Percentiles rank a stretch among this genome's conserved stretches.
Evolutionary conservation across 2,329 filamentous ascomycete genomes (phyloP).

Genomic region (Apiospora malaysiana): DNA sequence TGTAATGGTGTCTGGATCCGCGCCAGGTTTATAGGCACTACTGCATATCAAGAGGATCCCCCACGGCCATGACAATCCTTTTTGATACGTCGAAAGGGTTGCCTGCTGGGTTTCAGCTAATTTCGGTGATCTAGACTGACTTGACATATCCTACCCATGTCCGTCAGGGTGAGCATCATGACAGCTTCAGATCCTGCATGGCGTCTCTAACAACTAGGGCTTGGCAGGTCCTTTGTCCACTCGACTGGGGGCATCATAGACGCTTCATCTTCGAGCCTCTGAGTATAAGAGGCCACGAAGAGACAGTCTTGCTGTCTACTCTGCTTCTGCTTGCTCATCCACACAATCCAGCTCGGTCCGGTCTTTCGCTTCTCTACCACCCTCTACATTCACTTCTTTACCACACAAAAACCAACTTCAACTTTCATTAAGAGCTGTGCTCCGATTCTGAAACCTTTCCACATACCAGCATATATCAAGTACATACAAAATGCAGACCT

Average conservation of each 20-base stretch:
- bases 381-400: conserved; percentile 16
- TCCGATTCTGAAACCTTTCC: not conserved
- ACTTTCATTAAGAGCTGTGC: conserved; percentile 18
- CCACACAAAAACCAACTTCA: not conserved
- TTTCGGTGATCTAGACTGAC: conserved; percentile 4
- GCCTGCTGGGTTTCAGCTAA: not conserved
- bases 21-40: not conserved
- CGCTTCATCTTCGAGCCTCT: not conserved
- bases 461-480: not conserved
- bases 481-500: conserved; percentile 22
- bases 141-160: not conserved
- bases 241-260: not conserved
- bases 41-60: not conserved
- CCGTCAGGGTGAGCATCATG: conserved; percentile 7
- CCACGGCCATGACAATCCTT: not conserved
- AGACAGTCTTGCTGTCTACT: not conserved
- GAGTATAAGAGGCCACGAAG: not conserved
- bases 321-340: conserved; percentile 9
- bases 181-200: conserved; percentile 9
- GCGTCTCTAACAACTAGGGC: not conserved
- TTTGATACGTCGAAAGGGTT: conserved; percentile 8
- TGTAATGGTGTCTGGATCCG: conserved; percentile 6
- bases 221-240: not conserved
- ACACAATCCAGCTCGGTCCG: conserved; percentile 21
- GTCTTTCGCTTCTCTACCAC: conserved; percentile 20